Evolutionary conservation across 768 basidiomycete genomes (phyloP), one percentile per base, ranked within the genome.

Genomic region (Psilocybe cubensis): DNA sequence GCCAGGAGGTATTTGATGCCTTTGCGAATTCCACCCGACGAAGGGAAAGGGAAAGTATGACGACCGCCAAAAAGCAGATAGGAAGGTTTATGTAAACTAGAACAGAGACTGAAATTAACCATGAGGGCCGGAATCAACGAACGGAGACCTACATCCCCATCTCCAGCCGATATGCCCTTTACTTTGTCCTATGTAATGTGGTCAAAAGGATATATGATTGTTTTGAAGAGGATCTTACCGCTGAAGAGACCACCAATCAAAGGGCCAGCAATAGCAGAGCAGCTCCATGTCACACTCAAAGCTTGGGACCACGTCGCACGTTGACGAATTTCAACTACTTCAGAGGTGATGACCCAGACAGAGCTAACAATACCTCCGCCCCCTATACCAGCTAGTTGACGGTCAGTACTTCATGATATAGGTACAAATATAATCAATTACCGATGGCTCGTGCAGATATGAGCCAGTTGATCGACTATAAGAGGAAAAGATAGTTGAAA

Each of bases 101-200:
- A 18, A 10, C 6, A 14, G 29, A 12, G 21, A 41, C 31, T 6
- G n/a, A 24, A 14, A 12, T 23, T 31, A 6, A 12, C 35, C 44
- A 48, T 56, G 42, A 52, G 25, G n/a, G 66, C 56, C 60, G 61
- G 48, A 25, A 14, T 25, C 46, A 52, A 38, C 57, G 60, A 40
- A 80, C 92, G 75, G 73, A n/a, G n/a, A n/a, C n/a, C n/a, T n/a
- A 94, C 92, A 94, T 51, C 85, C 89, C 87, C 89, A 94, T 81
- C 92, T 80, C 92, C 92, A 94, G 65, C 77, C 85, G 52, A 88
- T 63, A 49, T 66, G 58, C 53, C 69, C 70, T 53, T 72, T 66
- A 27, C 61, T 63, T 58, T 66, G 62, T 25, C 74, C 79, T 79
- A 46, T 20, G 54, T 52, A 60, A 38, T 58, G 6, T 63, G 43